Evolutionary conservation across 2,329 filamentous ascomycete species (phyloP).

Genomic region (Metarhizium guizhouense): DNA sequence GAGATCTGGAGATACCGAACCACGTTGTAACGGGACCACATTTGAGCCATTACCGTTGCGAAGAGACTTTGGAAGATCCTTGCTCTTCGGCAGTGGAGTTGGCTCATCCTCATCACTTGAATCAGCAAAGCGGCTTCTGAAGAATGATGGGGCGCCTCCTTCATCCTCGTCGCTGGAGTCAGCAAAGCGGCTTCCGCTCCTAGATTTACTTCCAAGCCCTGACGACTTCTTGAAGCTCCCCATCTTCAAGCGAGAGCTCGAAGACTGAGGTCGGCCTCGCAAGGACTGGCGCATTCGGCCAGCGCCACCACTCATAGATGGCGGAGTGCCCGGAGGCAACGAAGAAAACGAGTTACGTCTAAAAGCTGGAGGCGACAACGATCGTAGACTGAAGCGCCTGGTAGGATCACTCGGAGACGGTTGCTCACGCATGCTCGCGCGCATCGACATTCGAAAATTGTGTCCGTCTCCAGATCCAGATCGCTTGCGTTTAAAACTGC

Average conservation of each 20-base stretch:
- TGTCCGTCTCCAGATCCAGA: constrained; percentile 38
- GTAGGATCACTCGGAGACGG: constrained; percentile 24
- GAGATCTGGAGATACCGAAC: constrained; percentile 43
- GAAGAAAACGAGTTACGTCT: constrained; percentile 32
- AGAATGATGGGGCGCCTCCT: constrained; percentile 21
- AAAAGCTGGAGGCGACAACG: constrained; percentile 55
- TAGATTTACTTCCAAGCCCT: constrained; percentile 29
- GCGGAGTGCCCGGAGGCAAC: constrained; percentile 25
- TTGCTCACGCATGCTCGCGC: constrained; percentile 26
- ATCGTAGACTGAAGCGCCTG: constrained; percentile 62
- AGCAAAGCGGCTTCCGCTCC: constrained; percentile 41
- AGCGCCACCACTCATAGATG: constrained; percentile 8
- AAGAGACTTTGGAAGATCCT: constrained; percentile 26
- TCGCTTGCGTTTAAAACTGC: constrained; percentile 67
- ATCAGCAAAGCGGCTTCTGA: constrained; percentile 50
- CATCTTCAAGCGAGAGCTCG: constrained; percentile 26
- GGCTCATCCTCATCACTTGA: constrained; percentile 14
- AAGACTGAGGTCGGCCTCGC: constrained; percentile 27
- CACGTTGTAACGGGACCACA: not conserved
- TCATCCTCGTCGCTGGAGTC: constrained; percentile 56
- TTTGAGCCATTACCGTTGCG: constrained; percentile 14
- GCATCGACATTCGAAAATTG: constrained; percentile 67
- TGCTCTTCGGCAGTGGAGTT: constrained; percentile 11
- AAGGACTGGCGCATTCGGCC: constrained; percentile 36
- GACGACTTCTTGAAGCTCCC: constrained; percentile 32